These are phyloP conservation scores for Metarhizium rileyi DNA, from an alignment of 2,329 filamentous ascomycete genomes.

Conservation along the genomic window DNA sequence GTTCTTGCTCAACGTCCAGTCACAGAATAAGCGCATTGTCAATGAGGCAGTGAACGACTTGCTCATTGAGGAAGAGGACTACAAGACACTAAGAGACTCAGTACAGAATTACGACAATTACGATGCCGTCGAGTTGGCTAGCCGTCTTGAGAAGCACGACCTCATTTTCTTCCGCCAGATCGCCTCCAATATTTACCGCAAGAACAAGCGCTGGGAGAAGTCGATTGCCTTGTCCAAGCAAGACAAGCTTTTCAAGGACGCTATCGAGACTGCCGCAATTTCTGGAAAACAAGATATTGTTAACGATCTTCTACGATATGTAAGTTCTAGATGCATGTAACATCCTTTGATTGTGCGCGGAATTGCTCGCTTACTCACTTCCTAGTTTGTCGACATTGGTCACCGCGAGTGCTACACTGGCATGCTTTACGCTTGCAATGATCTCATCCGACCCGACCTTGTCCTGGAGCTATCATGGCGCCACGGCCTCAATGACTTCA, in stretches of 20 bases:
- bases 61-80: slow-evolving; percentile 96
- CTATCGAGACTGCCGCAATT: slow-evolving; percentile 92
- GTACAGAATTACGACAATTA: slow-evolving; percentile 99
- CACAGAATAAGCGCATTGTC: slow-evolving; percentile 95
- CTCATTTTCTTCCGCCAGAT: slow-evolving; percentile 99
- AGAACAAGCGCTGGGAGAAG: slow-evolving; percentile 99
- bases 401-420: slow-evolving; percentile 99
- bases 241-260: slow-evolving; percentile 99
- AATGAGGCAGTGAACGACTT: slow-evolving; percentile 98
- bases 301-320: slow-evolving; percentile 90
- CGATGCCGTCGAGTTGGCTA: slow-evolving; percentile 84
- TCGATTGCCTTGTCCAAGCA: slow-evolving; percentile 96
- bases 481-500: slow-evolving; percentile 87
- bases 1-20: slow-evolving; percentile 91
- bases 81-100: slow-evolving; percentile 96
- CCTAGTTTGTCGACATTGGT: slow-evolving; percentile 94
- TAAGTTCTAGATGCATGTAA: slow-evolving; percentile 46
- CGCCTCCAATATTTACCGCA: slow-evolving; percentile 95
- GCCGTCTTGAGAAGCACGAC: slow-evolving; percentile 92
- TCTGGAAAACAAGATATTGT: slow-evolving; percentile 87
- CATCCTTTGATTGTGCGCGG: background rate
- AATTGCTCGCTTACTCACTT: slow-evolving; percentile 17
- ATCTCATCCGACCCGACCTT: slow-evolving; percentile 85
- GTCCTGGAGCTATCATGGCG: slow-evolving; percentile 97
- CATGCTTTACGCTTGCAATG: slow-evolving; percentile 98